Conservation (phyloP, 2,329 filamentous ascomycete genomes). For the Leptographium lundbergii region DNA sequence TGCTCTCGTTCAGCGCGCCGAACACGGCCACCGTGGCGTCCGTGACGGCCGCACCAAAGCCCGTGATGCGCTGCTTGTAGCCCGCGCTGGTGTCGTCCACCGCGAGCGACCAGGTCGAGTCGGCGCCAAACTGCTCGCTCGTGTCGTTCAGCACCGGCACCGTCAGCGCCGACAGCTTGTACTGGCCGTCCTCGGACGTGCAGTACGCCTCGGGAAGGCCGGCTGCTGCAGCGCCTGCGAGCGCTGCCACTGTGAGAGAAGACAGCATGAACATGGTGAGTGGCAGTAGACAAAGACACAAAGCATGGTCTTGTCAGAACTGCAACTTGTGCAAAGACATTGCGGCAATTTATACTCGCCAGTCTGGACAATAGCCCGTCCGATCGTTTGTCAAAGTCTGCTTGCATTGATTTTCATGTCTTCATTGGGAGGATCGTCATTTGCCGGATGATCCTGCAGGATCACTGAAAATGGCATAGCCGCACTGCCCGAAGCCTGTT, state of each 20-base stretch:
- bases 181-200: conserved; percentile 24
- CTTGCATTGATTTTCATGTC: too few relatives aligned
- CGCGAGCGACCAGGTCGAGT: conserved; percentile 24
- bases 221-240: neutral
- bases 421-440: too few relatives aligned
- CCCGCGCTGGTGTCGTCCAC: conserved; percentile 25
- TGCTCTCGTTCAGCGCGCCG: conserved; percentile 18
- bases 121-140: conserved; percentile 14
- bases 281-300: too few relatives aligned
- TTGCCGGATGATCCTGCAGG: too few relatives aligned
- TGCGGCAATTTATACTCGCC: too few relatives aligned
- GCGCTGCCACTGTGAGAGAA: neutral
- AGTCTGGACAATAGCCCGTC: too few relatives aligned
- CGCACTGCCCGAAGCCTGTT: too few relatives aligned
- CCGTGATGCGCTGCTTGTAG: conserved; percentile 25
- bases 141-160: conserved; percentile 22
- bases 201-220: conserved; percentile 15
- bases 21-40: conserved; percentile 27
- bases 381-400: too few relatives aligned
- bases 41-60: conserved; percentile 29
- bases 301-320: too few relatives aligned
- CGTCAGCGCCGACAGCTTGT: conserved; percentile 21
- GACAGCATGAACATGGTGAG: neutral
- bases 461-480: too few relatives aligned
- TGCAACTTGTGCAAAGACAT: too few relatives aligned